Base-by-base conservation (phyloP, 2,329 filamentous ascomycete species). In the Botrytis medusae region DNA sequence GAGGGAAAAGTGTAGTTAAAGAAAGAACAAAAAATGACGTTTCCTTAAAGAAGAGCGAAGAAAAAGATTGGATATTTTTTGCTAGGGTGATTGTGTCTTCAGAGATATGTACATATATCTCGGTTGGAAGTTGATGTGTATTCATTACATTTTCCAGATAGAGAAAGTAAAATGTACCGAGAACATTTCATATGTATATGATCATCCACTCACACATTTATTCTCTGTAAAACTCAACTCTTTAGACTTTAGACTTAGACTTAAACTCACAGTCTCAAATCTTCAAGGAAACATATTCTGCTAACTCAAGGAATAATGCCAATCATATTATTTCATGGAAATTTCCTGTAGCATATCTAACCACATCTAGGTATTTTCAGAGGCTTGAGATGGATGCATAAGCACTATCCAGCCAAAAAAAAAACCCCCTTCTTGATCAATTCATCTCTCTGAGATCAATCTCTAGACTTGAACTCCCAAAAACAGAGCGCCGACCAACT, bases 281-380 rank as follows among this genome's bases (percentile, higher is more conserved):
- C 46, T 12, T 25, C 10, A 51, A 51, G 22, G 1, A 2, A 25
- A 4, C 46, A 48, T 9, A 48, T 48, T 12, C 46, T 48, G 4
- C 3, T 8, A 4, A 22, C 22, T 2, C 4, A 10, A 4, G 1
- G 2, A 48, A 4, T 48, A 48, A 25, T 25, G 1, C 22, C 1
- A 48, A 48, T 25, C 22, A 48, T 48, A 48, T 48, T 22, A 48
- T 10, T n/a, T 12, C 4, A 25, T 25, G 0, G 22, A 25, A 51
- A 51, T 25, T 2, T 9, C 25, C 46, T 10, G 0, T 48, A 1
- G 9, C 4, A 48, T 12, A 48, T 48, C 9, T 25, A 25, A 4
- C 12, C 46, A 48, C 18, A 25, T 4, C 46, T 48, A 48, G 9
- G 8, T 48, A 48, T 25, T 48, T 25, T 4, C 46, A 48, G 9